Conservation (phyloP, 2,329 filamentous ascomycete species). For the Aaosphaeria pasadenensis region DNA sequence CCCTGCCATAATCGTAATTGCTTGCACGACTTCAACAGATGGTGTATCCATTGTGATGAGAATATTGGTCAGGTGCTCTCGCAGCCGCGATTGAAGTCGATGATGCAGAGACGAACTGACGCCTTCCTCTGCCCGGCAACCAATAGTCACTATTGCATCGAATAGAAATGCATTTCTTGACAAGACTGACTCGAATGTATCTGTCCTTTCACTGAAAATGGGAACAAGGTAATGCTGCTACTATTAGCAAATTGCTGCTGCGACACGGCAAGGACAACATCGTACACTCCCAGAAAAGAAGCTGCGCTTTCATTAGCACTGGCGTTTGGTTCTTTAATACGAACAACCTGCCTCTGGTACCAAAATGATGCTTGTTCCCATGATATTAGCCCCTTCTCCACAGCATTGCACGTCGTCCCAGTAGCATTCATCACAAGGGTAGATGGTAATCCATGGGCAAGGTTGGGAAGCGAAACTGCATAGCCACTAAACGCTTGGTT, state of each 20-base stretch:
- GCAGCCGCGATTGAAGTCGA: constrained; percentile 26
- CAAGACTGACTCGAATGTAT: constrained; percentile 47
- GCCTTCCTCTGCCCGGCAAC: constrained; percentile 48
- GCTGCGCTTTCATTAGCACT: constrained; percentile 5
- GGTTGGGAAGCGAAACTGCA: too few relatives aligned
- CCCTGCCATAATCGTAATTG: constrained; percentile 51
- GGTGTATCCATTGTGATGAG: constrained; percentile 42
- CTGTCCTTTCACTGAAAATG: constrained; percentile 45
- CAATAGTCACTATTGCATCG: constrained; percentile 52
- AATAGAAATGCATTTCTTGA: constrained; percentile 50
- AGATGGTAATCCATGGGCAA: too few relatives aligned
- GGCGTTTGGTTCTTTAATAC: not conserved
- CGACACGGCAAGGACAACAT: not conserved
- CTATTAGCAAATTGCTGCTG: not conserved
- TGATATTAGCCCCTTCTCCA: constrained; percentile 21
- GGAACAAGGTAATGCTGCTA: constrained; percentile 48
- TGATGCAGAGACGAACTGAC: constrained; percentile 38
- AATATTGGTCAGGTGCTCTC: constrained; percentile 45
- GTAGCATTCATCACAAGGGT: not conserved
- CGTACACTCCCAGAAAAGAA: constrained; percentile 32
- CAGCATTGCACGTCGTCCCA: constrained; percentile 10
- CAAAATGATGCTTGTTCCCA: constrained; percentile 23
- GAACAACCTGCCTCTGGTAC: constrained; percentile 16
- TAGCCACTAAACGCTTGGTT: too few relatives aligned
- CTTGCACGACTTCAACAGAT: constrained; percentile 51